phyloP scores from a whole-genome alignment of 306 rosid species.

The Luffa aegyptiaca region DNA sequence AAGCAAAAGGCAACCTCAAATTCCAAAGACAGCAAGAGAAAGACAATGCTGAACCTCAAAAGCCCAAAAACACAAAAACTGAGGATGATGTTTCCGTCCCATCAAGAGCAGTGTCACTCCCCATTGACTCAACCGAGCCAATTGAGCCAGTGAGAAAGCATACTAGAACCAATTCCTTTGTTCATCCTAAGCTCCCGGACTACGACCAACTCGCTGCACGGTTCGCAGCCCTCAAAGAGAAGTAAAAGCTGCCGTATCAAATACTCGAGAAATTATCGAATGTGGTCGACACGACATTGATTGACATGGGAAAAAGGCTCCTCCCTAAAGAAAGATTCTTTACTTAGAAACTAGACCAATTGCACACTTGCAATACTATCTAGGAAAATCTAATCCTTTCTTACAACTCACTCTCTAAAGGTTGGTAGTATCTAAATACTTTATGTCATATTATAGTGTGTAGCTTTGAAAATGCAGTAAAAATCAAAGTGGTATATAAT shows the following conservation, averaged over 20 bases:
- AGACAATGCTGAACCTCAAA: conserved; percentile 1
- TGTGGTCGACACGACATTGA: background rate
- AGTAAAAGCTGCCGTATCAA: conserved; percentile 9
- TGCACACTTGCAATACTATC: background rate
- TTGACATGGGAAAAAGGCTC: background rate
- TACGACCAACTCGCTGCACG: conserved; percentile 57
- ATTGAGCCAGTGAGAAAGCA: conserved; percentile 15
- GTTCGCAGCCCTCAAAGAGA: conserved; percentile 38
- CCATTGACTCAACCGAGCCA: conserved; percentile 8
- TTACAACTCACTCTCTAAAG: background rate
- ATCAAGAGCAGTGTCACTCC: conserved; percentile 22
- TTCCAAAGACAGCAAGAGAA: conserved; percentile 5
- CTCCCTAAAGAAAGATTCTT: background rate
- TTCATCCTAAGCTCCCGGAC: conserved; percentile 65
- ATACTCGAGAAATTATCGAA: background rate
- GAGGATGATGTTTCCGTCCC: background rate
- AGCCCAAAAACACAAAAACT: conserved; percentile 8
- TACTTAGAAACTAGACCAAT: background rate
- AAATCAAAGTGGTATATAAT: background rate
- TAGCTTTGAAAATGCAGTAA: background rate
- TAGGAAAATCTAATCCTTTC: background rate
- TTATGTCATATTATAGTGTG: background rate
- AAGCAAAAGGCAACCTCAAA: background rate
- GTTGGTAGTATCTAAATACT: background rate
- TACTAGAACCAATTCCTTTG: conserved; percentile 23